Evolutionary conservation across 148 eudicot genomes (phyloP).

Genomic region (Drosera capensis): DNA sequence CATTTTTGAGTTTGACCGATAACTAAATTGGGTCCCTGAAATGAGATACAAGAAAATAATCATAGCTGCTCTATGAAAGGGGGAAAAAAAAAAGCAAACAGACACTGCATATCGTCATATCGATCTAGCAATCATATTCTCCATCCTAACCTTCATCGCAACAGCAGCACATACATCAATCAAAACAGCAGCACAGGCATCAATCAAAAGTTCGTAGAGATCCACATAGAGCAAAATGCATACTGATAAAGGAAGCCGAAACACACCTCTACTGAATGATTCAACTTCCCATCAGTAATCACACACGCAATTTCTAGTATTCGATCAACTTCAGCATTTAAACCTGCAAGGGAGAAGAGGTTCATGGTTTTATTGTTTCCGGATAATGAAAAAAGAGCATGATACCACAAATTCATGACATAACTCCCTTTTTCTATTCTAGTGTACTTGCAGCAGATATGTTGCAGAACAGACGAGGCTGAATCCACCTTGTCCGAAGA

Average conservation of each 20-base stretch:
- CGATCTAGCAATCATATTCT: too few relatives aligned
- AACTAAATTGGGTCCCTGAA: conserved; percentile 82
- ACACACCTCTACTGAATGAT: conserved; percentile 64
- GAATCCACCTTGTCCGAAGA: too few relatives aligned
- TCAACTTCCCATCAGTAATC: conserved; percentile 73
- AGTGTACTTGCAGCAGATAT: too few relatives aligned
- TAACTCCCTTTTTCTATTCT: too few relatives aligned
- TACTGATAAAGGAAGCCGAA: neutral
- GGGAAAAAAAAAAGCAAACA: neutral
- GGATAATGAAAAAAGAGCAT: too few relatives aligned
- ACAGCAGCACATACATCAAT: neutral
- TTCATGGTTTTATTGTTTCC: neutral
- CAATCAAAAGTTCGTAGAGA: neutral
- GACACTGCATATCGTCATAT: neutral
- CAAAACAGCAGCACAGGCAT: too few relatives aligned
- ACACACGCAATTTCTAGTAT: conserved; percentile 89
- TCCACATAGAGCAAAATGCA: neutral
- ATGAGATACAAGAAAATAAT: neutral
- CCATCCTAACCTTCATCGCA: too few relatives aligned
- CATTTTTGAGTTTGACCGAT: conserved; percentile 74
- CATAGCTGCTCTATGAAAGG: neutral
- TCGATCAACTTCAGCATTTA: conserved; percentile 69
- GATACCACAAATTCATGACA: too few relatives aligned
- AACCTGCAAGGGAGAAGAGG: conserved; percentile 30
- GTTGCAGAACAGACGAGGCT: too few relatives aligned